These are phyloP conservation scores for Kluyveromyces aestuarii DNA, from an alignment of 805 yeast species.

Conservation along the genomic window DNA sequence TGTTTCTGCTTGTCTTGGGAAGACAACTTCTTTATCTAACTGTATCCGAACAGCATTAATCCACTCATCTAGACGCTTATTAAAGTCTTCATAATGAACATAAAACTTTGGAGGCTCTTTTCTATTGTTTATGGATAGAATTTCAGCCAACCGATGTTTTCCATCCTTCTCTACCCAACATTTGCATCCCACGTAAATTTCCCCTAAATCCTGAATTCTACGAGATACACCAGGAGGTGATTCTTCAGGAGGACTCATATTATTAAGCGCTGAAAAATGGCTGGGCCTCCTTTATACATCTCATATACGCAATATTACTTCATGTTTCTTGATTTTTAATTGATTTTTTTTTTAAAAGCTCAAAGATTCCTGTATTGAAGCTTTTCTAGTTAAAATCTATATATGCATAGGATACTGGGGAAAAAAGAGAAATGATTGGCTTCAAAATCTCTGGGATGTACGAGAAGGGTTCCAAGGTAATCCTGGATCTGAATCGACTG, in stretches of 20 bases:
- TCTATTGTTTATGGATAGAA: constrained; percentile 63
- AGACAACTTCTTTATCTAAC: constrained; percentile 54
- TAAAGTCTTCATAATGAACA: constrained; percentile 90
- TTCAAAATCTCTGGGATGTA: constrained; percentile 22
- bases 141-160: constrained; percentile 74
- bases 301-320: no score
- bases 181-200: constrained; percentile 68
- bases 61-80: constrained; percentile 97
- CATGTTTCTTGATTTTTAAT: no score
- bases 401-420: no score
- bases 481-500: constrained; percentile 22
- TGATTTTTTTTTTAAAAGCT: background rate
- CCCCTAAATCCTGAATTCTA: constrained; percentile 32
- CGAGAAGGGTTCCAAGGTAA: constrained; percentile 26
- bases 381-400: background rate
- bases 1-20: constrained; percentile 53
- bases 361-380: background rate
- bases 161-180: constrained; percentile 76
- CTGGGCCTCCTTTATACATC: no score
- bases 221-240: constrained; percentile 21
- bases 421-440: no score
- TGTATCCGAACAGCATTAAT: constrained; percentile 64
- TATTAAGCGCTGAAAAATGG: background rate
- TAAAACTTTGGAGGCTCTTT: constrained; percentile 76
- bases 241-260: constrained; percentile 16